Conservation (phyloP, 2,329 filamentous ascomycete species). For the Hymenotorrendiella dingleyae region DNA sequence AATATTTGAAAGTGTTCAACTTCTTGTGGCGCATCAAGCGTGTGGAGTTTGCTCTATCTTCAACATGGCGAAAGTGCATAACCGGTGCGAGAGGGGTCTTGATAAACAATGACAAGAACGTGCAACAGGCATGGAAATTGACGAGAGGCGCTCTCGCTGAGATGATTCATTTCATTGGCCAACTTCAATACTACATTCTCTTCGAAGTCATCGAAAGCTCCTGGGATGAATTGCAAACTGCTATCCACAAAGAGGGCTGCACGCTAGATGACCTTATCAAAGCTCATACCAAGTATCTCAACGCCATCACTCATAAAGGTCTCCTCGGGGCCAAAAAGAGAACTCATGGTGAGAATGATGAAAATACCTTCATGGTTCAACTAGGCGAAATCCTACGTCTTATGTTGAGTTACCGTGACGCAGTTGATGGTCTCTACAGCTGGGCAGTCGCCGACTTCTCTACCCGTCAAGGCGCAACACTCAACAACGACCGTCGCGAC, state of each 20-base stretch:
- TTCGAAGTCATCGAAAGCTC: conserved; percentile 97
- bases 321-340: conserved; percentile 68
- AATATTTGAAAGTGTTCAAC: conserved; percentile 99
- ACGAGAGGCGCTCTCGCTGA: conserved; percentile 86
- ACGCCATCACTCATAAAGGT: conserved; percentile 92
- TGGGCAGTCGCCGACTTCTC: conserved; percentile 95
- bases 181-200: conserved; percentile 96
- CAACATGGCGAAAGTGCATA: conserved; percentile 92
- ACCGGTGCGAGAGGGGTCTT: conserved; percentile 91
- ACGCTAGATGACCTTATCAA: conserved; percentile 93
- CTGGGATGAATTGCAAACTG: conserved; percentile 83
- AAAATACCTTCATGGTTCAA: conserved; percentile 80
- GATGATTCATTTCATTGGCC: conserved; percentile 97
- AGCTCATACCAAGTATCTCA: conserved; percentile 85
- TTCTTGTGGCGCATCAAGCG: conserved; percentile 98
- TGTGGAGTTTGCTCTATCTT: conserved; percentile 87
- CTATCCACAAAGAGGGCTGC: conserved; percentile 76
- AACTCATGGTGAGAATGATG: conserved; percentile 38
- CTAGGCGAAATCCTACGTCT: conserved; percentile 86
- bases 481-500: conserved; percentile 53
- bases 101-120: conserved; percentile 62
- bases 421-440: conserved; percentile 87
- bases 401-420: conserved; percentile 92
- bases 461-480: conserved; percentile 75
- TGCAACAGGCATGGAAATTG: conserved; percentile 79